Conservation (phyloP, 164 flowering plant species). For the Chimonanthus praecox region DNA sequence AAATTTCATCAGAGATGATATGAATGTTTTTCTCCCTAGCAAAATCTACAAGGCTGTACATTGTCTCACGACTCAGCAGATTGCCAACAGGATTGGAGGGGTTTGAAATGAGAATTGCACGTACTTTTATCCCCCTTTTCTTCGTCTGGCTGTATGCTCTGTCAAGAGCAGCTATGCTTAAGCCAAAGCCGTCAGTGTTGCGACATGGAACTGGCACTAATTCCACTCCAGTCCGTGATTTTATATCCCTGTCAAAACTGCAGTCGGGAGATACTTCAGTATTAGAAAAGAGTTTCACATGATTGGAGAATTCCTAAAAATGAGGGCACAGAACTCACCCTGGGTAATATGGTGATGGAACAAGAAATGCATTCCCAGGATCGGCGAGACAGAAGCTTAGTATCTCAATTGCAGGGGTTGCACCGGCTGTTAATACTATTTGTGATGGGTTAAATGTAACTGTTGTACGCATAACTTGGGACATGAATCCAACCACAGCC, state of each 20-base stretch:
- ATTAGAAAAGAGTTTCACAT: not conserved
- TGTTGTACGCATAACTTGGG: constrained; percentile 40
- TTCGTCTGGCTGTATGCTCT: constrained; percentile 85
- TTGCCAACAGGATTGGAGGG: constrained; percentile 88
- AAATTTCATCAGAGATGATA: constrained; percentile 71
- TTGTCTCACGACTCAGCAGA: constrained; percentile 48
- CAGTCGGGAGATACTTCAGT: constrained; percentile 22
- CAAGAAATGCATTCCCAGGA: constrained; percentile 90
- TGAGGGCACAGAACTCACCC: constrained; percentile 37
- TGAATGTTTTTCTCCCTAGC: constrained; percentile 91
- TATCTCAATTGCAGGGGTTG: constrained; percentile 78
- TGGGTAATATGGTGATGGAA: constrained; percentile 90
- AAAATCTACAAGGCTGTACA: constrained; percentile 71
- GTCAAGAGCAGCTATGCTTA: constrained; percentile 66
- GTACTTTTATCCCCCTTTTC: constrained; percentile 78
- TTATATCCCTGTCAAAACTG: constrained; percentile 83
- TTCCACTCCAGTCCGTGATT: constrained; percentile 87
- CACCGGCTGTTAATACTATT: constrained; percentile 75
- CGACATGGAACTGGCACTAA: constrained; percentile 94
- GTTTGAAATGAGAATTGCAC: constrained; percentile 76
- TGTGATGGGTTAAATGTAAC: constrained; percentile 66
- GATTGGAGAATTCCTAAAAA: not conserved
- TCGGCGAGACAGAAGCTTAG: constrained; percentile 93
- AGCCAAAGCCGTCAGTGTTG: constrained; percentile 67
- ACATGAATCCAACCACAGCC: constrained; percentile 91